Base-by-base conservation (phyloP, 2,329 filamentous ascomycete species). In the Stachybotrys chlorohalonatus region DNA sequence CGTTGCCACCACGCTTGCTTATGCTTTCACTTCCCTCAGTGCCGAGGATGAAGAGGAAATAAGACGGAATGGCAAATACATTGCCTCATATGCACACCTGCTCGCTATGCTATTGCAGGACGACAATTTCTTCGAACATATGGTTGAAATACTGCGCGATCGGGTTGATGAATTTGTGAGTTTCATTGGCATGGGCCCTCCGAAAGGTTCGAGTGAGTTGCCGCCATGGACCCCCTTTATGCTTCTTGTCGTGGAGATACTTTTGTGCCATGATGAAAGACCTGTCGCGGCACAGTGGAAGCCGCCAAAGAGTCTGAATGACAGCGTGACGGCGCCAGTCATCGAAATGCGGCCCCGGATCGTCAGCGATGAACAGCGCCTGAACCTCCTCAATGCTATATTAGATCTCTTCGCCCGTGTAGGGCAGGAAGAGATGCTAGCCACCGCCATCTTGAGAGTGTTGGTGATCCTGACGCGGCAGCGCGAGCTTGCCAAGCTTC, bases 171-270 rank as follows among this genome's bases (percentile, higher is more conserved):
- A 85, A 45, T 83, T 96, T 58, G 78, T 96, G 31, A 79, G 77
- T 2, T 96, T 96, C 68, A 81, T 99, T 61, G 86, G 87, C 63
- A 74, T 91, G 5, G 46, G 15, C 7, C 76, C 83, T 6, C 75
- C 83, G 0, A 82, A 85, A 31, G 78, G 87, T 4, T 75, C 80
- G 0, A 89, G 95, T 51, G 88, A 94, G 56, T 76, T 90, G n/a
- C 89, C 91, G 5, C 89, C 90, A 1, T 99, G 93, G 91, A 87
- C 97, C 59, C 89, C 90, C 11, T 92, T 94, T 64, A 84, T 97
- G 36, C 77, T 99, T 39, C 79, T 97, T 15, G 88, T 99, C 52
- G 79, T 97, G 51, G 94, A 99, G 75, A 89, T 89, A 53, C 77
- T 97, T 36, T 76, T 99, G n/a, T 87, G 88, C 13, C 89, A 95